Conservation (phyloP, 148 eudicot genomes). For the Gaultheria prostrata region DNA sequence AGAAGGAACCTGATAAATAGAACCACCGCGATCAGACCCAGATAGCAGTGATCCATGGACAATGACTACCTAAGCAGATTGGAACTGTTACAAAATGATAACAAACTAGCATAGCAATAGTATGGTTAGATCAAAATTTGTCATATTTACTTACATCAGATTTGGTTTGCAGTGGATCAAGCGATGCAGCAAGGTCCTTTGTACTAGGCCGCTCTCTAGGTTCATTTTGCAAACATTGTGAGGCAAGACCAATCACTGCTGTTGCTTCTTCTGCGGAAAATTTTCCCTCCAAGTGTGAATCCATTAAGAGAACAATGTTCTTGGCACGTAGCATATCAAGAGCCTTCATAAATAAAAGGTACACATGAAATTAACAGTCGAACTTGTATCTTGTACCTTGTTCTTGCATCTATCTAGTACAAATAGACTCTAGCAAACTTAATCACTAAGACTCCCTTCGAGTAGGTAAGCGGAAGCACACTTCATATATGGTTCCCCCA, state of each 20-base stretch:
- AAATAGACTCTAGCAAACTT: neutral
- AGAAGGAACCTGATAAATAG: constrained; percentile 54
- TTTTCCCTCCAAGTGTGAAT: constrained; percentile 34
- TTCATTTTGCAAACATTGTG: constrained; percentile 56
- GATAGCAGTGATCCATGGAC: neutral
- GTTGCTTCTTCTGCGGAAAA: constrained; percentile 33
- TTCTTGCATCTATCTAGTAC: neutral
- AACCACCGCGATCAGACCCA: neutral
- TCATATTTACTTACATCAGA: constrained; percentile 32
- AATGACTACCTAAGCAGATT: neutral
- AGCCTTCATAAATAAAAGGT: constrained; percentile 33
- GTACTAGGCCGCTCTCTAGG: constrained; percentile 53
- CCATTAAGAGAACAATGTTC: constrained; percentile 41
- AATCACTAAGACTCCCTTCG: neutral
- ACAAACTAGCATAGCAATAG: neutral
- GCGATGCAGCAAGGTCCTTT: constrained; percentile 42
- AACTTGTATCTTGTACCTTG: neutral
- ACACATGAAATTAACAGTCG: neutral
- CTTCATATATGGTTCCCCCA: neutral
- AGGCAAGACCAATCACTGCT: constrained; percentile 44
- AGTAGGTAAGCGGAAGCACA: neutral
- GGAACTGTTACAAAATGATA: neutral
- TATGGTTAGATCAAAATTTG: neutral
- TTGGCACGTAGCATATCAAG: constrained; percentile 68
- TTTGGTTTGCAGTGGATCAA: constrained; percentile 38